These are phyloP conservation scores for Zea luxurians DNA, from an alignment of 176 grass and related monocot species.

Conservation along the genomic window DNA sequence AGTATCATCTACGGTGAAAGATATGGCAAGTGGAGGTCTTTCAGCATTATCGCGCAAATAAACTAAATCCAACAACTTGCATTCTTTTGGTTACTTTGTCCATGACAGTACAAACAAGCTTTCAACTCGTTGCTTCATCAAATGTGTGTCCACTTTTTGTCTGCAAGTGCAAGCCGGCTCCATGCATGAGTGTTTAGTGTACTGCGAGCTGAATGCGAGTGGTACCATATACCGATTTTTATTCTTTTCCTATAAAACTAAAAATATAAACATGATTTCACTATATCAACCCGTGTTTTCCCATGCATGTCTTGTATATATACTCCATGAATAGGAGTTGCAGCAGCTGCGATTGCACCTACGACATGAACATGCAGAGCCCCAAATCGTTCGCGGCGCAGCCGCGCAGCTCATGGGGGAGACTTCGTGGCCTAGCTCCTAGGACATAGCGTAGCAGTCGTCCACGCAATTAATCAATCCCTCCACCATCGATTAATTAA, in stretches of 20 bases:
- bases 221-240: not conserved
- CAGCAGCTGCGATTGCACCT: slow-evolving; percentile 30
- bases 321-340: not conserved
- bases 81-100: slow-evolving; percentile 37
- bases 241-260: not conserved
- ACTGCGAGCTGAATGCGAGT: not conserved
- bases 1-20: not conserved
- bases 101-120: slow-evolving; percentile 36
- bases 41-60: slow-evolving; percentile 15
- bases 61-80: not conserved
- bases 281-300: no score
- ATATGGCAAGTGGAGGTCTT: slow-evolving; percentile 25
- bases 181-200: not conserved
- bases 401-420: slow-evolving; percentile 88
- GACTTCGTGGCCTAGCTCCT: slow-evolving; percentile 63
- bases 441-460: slow-evolving; percentile 21
- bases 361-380: slow-evolving; percentile 82
- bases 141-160: slow-evolving; percentile 36
- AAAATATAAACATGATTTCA: no score
- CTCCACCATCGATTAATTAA: slow-evolving; percentile 37
- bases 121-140: slow-evolving; percentile 37
- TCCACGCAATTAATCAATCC: slow-evolving; percentile 10
- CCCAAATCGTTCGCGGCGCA: slow-evolving; percentile 74
- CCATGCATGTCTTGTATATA: no score
- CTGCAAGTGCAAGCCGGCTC: not conserved